These are phyloP conservation scores for Cutaneotrichosporon spelunceum DNA, from an alignment of 1,284 basidiomycete genomes.

Conservation along the genomic window DNA sequence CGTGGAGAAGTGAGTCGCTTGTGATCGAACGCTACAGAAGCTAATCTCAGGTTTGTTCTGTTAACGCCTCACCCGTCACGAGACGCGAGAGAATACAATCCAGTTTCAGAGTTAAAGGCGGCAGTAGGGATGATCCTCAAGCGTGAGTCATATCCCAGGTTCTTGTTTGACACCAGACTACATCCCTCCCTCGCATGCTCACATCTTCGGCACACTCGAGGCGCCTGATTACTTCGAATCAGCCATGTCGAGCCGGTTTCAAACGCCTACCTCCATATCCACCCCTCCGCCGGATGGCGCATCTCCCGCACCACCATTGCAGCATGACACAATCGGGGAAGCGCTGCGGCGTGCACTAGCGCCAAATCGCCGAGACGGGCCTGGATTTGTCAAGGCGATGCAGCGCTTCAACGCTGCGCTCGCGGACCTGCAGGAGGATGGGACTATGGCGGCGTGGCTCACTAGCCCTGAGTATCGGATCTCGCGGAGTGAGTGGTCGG, in stretches of 20 bases:
- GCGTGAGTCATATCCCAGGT: constrained; percentile 30
- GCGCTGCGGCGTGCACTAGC: constrained; percentile 55
- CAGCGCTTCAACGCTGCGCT: constrained; percentile 55
- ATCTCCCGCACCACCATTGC: constrained; percentile 18
- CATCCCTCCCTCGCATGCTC: constrained; percentile 39
- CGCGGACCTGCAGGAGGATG: constrained; percentile 45
- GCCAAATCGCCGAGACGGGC: constrained; percentile 54
- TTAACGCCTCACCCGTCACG: constrained; percentile 43
- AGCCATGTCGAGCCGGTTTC: constrained; percentile 17
- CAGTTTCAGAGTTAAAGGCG: constrained; percentile 50
- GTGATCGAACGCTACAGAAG: background rate
- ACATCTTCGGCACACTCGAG: constrained; percentile 43
- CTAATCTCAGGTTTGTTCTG: constrained; percentile 43
- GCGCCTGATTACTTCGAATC: constrained; percentile 19
- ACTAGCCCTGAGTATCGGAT: constrained; percentile 24
- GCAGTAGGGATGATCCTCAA: constrained; percentile 42
- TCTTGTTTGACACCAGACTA: constrained; percentile 29
- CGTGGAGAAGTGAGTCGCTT: constrained; percentile 39
- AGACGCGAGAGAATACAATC: constrained; percentile 54
- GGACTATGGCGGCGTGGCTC: constrained; percentile 38
- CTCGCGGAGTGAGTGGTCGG: constrained; percentile 51
- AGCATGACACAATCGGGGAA: constrained; percentile 53
- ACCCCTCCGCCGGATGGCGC: constrained; percentile 28
- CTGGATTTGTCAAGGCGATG: constrained; percentile 54
- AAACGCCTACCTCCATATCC: constrained; percentile 24